These are phyloP conservation scores for Rasamsonia emersonii DNA, from an alignment of 2,329 filamentous ascomycete species.

Conservation along the genomic window DNA sequence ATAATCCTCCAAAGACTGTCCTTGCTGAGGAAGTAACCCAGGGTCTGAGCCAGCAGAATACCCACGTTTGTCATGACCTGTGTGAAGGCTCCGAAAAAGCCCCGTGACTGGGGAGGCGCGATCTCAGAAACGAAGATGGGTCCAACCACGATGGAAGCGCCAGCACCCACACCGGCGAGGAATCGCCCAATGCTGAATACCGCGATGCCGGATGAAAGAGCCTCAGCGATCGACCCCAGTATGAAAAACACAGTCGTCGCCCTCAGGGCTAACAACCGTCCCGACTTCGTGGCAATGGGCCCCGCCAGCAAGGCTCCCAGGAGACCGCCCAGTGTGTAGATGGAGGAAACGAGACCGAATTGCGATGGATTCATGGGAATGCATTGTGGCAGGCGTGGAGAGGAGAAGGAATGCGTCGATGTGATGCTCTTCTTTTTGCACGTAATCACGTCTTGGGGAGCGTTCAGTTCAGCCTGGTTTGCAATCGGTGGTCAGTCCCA, in stretches of 20 bases:
- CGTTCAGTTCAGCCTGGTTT: conserved; percentile 79
- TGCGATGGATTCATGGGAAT: conserved; percentile 77
- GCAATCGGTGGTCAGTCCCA: background rate
- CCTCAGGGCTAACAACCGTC: conserved; percentile 68
- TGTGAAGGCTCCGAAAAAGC: conserved; percentile 72
- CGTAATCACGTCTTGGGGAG: conserved; percentile 86
- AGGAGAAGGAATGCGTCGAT: conserved; percentile 18
- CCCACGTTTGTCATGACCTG: conserved; percentile 92
- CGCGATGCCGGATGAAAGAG: conserved; percentile 58
- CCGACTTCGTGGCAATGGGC: conserved; percentile 66
- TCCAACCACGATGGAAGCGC: conserved; percentile 83
- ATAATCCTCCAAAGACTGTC: conserved; percentile 77
- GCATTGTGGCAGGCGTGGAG: conserved; percentile 52
- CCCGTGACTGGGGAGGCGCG: conserved; percentile 63
- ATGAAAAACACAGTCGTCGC: conserved; percentile 69
- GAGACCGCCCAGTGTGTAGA: conserved; percentile 85
- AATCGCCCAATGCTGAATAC: conserved; percentile 66
- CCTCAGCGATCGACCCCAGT: conserved; percentile 66
- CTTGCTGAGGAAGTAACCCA: conserved; percentile 81
- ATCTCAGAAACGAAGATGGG: conserved; percentile 93
- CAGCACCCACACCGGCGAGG: conserved; percentile 73
- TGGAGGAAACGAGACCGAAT: conserved; percentile 79
- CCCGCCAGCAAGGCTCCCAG: conserved; percentile 73
- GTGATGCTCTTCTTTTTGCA: conserved; percentile 58
- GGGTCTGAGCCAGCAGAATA: conserved; percentile 70